Evolutionary conservation across 1,139 yeast genomes (phyloP).

Genomic region (Candida frijolesensis): DNA sequence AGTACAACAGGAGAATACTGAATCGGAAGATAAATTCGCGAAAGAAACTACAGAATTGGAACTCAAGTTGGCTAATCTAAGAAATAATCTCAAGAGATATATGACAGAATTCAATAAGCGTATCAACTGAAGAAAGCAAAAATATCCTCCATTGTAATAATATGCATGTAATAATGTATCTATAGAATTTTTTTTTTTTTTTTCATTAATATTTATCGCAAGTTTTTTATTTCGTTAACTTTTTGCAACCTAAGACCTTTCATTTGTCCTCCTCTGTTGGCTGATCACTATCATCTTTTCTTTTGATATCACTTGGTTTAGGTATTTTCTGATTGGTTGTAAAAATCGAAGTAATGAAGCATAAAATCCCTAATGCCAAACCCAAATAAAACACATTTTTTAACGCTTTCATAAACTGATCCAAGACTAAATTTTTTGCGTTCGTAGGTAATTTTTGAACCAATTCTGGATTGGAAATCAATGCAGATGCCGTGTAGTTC

Average conservation of each 20-base stretch:
- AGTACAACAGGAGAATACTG: conserved; percentile 49
- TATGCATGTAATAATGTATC: conserved; percentile 3
- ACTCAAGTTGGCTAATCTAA: conserved; percentile 55
- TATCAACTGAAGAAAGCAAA: conserved; percentile 1
- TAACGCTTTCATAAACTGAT: conserved; percentile 40
- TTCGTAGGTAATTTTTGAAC: conserved; percentile 28
- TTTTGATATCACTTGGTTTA: conserved; percentile 27
- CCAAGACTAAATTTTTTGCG: conserved; percentile 25
- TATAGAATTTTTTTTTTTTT: too few species aligned
- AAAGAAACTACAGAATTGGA: conserved; percentile 56
- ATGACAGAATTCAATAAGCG: conserved; percentile 22
- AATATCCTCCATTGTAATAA: not conserved
- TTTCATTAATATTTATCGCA: conserved; percentile 3
- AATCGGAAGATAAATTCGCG: conserved; percentile 48
- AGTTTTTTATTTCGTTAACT: not conserved
- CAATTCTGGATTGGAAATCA: conserved; percentile 33
- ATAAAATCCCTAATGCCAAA: conserved; percentile 33
- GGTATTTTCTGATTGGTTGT: conserved; percentile 46
- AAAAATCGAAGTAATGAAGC: conserved; percentile 33
- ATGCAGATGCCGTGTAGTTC: conserved; percentile 19
- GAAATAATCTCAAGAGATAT: conserved; percentile 47
- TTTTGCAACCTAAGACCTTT: not conserved
- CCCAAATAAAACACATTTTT: conserved; percentile 44
- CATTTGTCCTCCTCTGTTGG: conserved; percentile 9
- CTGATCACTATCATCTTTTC: conserved; percentile 16